A percentile compares a stretch with the other conserved stretches of the same genome.
These are phyloP conservation scores for Seiridium unicorne DNA, from an alignment of 2,329 filamentous ascomycete genomes.

Conservation along the genomic window DNA sequence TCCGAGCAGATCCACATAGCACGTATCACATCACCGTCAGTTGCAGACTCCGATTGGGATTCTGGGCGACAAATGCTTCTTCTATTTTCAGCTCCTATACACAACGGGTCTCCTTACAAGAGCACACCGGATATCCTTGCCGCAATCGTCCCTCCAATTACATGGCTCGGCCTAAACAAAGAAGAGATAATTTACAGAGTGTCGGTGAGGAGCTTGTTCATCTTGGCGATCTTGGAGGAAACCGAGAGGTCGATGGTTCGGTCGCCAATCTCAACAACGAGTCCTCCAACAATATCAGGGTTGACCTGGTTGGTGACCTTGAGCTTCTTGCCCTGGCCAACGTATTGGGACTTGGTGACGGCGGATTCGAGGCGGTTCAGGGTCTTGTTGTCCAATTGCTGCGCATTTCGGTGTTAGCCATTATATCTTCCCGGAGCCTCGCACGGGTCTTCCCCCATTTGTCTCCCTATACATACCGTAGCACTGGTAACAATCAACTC, in stretches of 20 bases:
- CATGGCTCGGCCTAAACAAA: conserved; percentile 8
- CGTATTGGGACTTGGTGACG: conserved; percentile 84
- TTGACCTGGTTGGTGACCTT: conserved; percentile 96
- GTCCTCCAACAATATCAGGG: conserved; percentile 88
- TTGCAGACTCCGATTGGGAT: not conserved
- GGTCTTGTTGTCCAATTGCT: conserved; percentile 86
- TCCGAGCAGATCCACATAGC: too few species aligned
- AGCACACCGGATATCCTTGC: conserved; percentile 16
- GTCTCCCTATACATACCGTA: conserved; percentile 58
- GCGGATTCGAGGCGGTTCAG: conserved; percentile 83
- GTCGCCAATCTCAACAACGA: conserved; percentile 95
- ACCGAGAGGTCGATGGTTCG: conserved; percentile 97
- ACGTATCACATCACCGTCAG: not conserved
- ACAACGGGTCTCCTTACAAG: conserved; percentile 21
- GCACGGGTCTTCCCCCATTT: not conserved
- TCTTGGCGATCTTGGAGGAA: conserved; percentile 89
- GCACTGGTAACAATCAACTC: conserved; percentile 91
- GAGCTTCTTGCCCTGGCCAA: conserved; percentile 91
- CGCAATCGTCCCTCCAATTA: conserved; percentile 16
- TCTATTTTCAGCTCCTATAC: conserved; percentile 32
- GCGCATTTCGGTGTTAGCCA: conserved; percentile 2
- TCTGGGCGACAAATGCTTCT: conserved; percentile 23
- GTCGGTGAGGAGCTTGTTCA: conserved; percentile 99
- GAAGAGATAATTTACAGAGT: conserved; percentile 73
- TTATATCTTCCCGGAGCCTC: not conserved